phyloP scores from a whole-genome alignment of 495 filamentous ascomycete species.

The Filosporella fistucella region DNA sequence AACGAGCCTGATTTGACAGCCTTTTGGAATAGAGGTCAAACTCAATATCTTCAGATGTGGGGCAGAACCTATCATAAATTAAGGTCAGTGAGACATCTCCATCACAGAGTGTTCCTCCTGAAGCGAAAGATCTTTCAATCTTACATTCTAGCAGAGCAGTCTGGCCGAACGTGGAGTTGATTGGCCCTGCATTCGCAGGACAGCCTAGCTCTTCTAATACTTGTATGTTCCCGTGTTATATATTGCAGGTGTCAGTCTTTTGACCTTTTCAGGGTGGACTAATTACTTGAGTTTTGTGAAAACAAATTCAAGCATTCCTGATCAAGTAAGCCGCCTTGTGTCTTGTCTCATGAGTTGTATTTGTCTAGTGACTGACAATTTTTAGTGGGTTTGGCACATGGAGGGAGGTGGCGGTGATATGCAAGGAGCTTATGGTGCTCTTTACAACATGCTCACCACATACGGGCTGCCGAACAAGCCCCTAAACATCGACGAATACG shows the following conservation, averaged over 20 bases:
- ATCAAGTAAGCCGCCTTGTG: too few species aligned
- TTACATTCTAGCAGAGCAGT: conserved; percentile 12
- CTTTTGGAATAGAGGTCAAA: conserved; percentile 29
- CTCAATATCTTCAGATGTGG: conserved; percentile 32
- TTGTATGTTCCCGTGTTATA: too few species aligned
- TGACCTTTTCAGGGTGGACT: conserved; percentile 29
- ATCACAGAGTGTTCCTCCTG: background rate
- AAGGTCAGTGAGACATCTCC: conserved; percentile 17
- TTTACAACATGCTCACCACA: conserved; percentile 21
- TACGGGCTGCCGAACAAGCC: conserved; percentile 29
- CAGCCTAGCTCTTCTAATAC: conserved; percentile 17
- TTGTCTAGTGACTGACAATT: too few species aligned
- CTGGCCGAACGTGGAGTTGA: conserved; percentile 22
- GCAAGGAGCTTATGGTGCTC: conserved; percentile 20
- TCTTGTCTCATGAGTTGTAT: too few species aligned
- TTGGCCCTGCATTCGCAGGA: conserved; percentile 26
- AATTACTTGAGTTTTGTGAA: conserved; percentile 25
- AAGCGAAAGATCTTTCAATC: background rate
- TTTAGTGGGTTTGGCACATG: conserved; percentile 35
- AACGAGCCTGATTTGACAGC: conserved; percentile 35
- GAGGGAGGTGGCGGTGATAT: conserved; percentile 28
- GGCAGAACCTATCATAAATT: conserved; percentile 27
- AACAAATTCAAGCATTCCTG: conserved; percentile 30
- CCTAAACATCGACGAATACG: conserved; percentile 42
- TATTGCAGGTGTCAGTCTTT: too few species aligned